These are phyloP conservation scores for Tagetes erecta DNA, from an alignment of 129 eudicot species.

Conservation along the genomic window DNA sequence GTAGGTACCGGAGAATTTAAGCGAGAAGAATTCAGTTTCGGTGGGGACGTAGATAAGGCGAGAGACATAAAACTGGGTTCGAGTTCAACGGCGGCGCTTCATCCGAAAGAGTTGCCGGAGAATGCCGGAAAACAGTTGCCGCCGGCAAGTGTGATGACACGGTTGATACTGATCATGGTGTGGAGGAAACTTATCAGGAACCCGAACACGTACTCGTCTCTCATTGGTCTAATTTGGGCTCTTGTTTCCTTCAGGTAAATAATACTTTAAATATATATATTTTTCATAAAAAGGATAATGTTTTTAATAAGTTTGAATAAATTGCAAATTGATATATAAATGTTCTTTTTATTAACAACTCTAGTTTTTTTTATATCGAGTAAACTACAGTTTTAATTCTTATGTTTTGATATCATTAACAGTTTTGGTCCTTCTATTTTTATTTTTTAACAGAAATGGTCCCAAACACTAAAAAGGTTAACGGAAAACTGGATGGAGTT, in stretches of 20 bases:
- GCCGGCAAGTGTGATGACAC: slow-evolving; percentile 96
- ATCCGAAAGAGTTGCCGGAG: slow-evolving; percentile 38
- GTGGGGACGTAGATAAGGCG: slow-evolving; percentile 54
- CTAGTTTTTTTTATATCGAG: too few species aligned
- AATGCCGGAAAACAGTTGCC: slow-evolving; percentile 71
- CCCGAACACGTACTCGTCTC: slow-evolving; percentile 96
- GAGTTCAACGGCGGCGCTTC: slow-evolving; percentile 58
- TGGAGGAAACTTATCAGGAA: slow-evolving; percentile 97
- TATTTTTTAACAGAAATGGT: too few species aligned
- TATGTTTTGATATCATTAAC: too few species aligned
- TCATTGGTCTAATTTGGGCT: slow-evolving; percentile 88
- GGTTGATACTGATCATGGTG: slow-evolving; percentile 91
- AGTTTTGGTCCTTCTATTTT: too few species aligned
- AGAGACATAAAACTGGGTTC: slow-evolving; percentile 64
- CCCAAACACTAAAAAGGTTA: too few species aligned
- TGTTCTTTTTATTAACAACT: too few species aligned
- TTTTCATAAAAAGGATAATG: neutral
- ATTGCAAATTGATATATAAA: too few species aligned
- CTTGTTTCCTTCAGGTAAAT: slow-evolving; percentile 66
- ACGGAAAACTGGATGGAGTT: too few species aligned
- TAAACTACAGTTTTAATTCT: too few species aligned
- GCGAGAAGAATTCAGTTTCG: slow-evolving; percentile 66
- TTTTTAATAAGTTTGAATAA: neutral
- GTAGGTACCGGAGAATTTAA: slow-evolving; percentile 30
- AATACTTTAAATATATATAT: too few species aligned